Evolutionary conservation across 148 eudicot genomes (phyloP).

Genomic region (Silene conica): DNA sequence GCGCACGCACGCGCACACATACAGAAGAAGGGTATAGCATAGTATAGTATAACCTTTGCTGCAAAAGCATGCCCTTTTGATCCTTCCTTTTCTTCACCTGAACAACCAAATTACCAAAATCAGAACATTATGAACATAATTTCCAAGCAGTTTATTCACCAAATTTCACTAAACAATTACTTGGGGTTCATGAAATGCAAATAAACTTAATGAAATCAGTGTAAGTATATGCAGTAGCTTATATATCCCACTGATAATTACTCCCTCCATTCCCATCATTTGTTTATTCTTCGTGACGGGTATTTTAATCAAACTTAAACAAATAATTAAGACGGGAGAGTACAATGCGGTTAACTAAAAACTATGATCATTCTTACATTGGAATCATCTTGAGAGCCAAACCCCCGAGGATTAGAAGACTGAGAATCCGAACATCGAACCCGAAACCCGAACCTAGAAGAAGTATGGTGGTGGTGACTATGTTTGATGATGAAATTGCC

Average conservation of each 20-base stretch:
- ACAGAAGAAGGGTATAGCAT: neutral
- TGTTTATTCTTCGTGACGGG: too few relatives aligned
- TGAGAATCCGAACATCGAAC: slow-evolving; percentile 12
- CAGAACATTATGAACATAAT: neutral
- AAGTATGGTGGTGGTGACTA: neutral
- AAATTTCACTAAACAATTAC: neutral
- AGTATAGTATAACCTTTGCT: slow-evolving; percentile 7
- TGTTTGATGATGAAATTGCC: slow-evolving; percentile 9
- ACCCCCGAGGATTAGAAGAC: slow-evolving; percentile 11
- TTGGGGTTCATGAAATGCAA: neutral
- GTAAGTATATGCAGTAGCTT: too few relatives aligned
- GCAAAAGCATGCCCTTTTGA: slow-evolving; percentile 15
- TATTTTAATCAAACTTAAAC: too few relatives aligned
- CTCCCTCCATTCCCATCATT: too few relatives aligned
- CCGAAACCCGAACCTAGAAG: slow-evolving; percentile 7
- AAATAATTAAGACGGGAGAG: too few relatives aligned
- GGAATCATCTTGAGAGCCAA: slow-evolving; percentile 10
- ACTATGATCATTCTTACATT: neutral
- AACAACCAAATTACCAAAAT: neutral
- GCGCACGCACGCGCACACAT: neutral
- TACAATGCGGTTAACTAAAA: neutral
- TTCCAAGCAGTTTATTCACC: slow-evolving; percentile 1
- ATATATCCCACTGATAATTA: too few relatives aligned
- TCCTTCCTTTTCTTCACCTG: slow-evolving; percentile 16
- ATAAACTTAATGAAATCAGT: neutral